A percentile compares a stretch with the other conserved stretches of the same genome.
Evolutionary conservation across 495 filamentous ascomycete genomes (phyloP).

Genomic region (Recurvomyces mirabilis): DNA sequence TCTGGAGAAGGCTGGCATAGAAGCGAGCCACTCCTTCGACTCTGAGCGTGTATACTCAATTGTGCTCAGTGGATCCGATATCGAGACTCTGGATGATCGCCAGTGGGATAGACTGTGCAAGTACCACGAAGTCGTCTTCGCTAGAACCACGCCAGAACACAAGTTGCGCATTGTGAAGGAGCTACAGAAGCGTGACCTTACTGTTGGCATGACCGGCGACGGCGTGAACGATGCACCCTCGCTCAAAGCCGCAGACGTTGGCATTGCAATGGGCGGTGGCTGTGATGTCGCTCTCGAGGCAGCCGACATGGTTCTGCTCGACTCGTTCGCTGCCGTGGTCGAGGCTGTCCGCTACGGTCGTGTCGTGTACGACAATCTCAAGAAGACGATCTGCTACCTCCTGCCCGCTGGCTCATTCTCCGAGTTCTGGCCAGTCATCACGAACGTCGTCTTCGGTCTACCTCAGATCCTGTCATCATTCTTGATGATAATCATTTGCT

Average conservation of each 20-base stretch:
- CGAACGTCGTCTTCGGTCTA: slow-evolving; percentile 52
- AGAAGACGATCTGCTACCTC: slow-evolving; percentile 23
- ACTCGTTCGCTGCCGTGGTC: slow-evolving; percentile 16
- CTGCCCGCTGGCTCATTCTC: slow-evolving; percentile 29
- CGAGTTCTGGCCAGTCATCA: slow-evolving; percentile 32
- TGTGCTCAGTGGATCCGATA: slow-evolving; percentile 46
- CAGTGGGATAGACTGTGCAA: slow-evolving; percentile 47
- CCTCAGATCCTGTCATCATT: slow-evolving; percentile 57
- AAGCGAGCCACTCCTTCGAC: neutral
- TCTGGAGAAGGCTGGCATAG: slow-evolving; percentile 1
- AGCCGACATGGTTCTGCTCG: slow-evolving; percentile 23
- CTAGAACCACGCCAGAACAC: slow-evolving; percentile 63
- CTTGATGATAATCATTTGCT: slow-evolving; percentile 48
- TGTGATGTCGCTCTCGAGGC: slow-evolving; percentile 23
- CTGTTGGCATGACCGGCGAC: slow-evolving; percentile 15
- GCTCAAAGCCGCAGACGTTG: slow-evolving; percentile 20
- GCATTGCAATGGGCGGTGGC: slow-evolving; percentile 19
- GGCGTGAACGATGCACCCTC: slow-evolving; percentile 24
- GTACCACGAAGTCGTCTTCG: slow-evolving; percentile 56
- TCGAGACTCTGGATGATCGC: slow-evolving; percentile 43
- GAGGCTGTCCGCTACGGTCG: slow-evolving; percentile 21
- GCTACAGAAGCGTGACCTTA: slow-evolving; percentile 11
- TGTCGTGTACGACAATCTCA: slow-evolving; percentile 23
- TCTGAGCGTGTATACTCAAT: slow-evolving; percentile 23
- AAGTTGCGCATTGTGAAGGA: slow-evolving; percentile 64